A percentile compares a stretch with the other conserved stretches of the same genome.
These are phyloP conservation scores for Boletus reticuloceps DNA, from an alignment of 768 basidiomycete species.

Conservation along the genomic window DNA sequence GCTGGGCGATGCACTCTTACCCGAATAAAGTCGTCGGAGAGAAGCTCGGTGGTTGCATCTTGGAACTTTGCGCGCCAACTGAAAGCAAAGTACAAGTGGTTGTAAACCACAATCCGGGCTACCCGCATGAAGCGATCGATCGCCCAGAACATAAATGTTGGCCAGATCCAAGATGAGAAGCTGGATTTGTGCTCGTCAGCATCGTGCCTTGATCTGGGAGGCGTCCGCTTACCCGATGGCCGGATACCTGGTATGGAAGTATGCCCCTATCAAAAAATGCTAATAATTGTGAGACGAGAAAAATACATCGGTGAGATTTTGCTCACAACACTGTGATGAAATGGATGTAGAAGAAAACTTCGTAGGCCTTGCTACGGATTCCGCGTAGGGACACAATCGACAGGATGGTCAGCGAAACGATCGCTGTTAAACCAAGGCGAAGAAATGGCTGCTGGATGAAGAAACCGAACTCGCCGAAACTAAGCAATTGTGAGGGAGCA, in stretches of 20 bases:
- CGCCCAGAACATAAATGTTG: constrained; percentile 31
- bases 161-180: constrained; percentile 29
- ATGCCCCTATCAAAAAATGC: constrained; percentile 37
- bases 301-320: neutral
- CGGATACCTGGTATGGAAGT: constrained; percentile 36
- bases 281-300: constrained; percentile 9
- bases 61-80: constrained; percentile 23
- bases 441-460: constrained; percentile 18
- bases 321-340: constrained; percentile 42
- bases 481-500: neutral
- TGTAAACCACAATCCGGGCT: constrained; percentile 43
- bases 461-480: neutral
- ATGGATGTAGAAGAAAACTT: constrained; percentile 52
- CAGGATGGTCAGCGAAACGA: constrained; percentile 41
- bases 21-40: constrained; percentile 47
- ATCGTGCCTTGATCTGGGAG: neutral
- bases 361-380: constrained; percentile 46
- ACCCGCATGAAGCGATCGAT: constrained; percentile 51
- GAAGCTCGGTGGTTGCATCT: constrained; percentile 40
- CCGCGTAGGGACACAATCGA: constrained; percentile 47
- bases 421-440: constrained; percentile 36
- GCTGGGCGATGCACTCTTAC: constrained; percentile 43
- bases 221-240: constrained; percentile 7
- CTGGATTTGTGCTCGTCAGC: constrained; percentile 4
- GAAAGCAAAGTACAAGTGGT: constrained; percentile 39